Conservation (phyloP, 2,329 filamentous ascomycete species). For the Hansfordia pulvinata region DNA sequence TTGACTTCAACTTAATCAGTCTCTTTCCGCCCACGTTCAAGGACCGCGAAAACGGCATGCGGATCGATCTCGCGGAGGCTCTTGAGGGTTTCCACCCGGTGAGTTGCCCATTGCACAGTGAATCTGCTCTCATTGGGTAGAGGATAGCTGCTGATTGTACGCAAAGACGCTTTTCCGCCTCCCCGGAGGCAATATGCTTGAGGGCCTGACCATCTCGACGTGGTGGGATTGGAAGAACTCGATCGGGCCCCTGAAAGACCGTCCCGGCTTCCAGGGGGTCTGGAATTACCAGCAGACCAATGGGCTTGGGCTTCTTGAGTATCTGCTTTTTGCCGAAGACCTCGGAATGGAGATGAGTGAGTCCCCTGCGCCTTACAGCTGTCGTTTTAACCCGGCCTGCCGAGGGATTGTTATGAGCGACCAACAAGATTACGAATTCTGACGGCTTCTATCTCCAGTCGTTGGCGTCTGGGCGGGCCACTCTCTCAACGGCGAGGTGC, state of each 20-base stretch:
- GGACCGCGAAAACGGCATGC: slow-evolving; percentile 40
- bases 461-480: slow-evolving; percentile 45
- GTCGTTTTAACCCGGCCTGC: too few relatives aligned
- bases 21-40: slow-evolving; percentile 49
- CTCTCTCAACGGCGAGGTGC: slow-evolving; percentile 36
- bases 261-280: slow-evolving; percentile 39
- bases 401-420: not conserved
- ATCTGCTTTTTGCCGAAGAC: slow-evolving; percentile 46
- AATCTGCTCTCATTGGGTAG: too few relatives aligned
- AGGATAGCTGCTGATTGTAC: not conserved
- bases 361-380: slow-evolving; percentile 4
- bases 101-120: slow-evolving; percentile 5
- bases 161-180: slow-evolving; percentile 44
- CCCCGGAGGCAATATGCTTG: slow-evolving; percentile 52
- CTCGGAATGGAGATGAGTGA: slow-evolving; percentile 38
- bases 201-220: slow-evolving; percentile 26
- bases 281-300: slow-evolving; percentile 51
- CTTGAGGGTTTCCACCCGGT: slow-evolving; percentile 37
- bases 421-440: not conserved
- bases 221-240: slow-evolving; percentile 40
- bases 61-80: slow-evolving; percentile 38
- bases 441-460: slow-evolving; percentile 16
- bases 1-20: slow-evolving; percentile 45
- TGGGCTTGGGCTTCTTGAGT: slow-evolving; percentile 48
- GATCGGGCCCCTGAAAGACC: slow-evolving; percentile 36